Conservation (phyloP, 2,329 filamentous ascomycete genomes). For the Diaporthe ampelina region DNA sequence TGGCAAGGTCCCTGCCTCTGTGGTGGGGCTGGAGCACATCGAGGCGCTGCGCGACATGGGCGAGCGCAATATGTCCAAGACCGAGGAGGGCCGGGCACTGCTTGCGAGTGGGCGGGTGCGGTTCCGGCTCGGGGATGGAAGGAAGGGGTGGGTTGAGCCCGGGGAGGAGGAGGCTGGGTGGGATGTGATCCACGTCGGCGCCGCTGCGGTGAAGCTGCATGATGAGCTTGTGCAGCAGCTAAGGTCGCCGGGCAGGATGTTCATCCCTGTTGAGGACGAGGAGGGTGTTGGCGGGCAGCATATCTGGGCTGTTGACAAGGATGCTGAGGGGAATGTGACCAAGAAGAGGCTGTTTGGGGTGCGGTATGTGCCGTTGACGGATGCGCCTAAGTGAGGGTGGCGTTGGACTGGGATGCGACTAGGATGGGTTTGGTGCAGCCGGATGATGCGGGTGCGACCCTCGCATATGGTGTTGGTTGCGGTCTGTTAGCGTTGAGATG, state of each 20-base stretch:
- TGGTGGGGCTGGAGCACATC: conserved; percentile 85
- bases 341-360: conserved; percentile 78
- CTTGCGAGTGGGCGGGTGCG: conserved; percentile 75
- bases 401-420: background rate
- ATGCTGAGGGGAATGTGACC: conserved; percentile 71
- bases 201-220: conserved; percentile 83
- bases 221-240: conserved; percentile 81
- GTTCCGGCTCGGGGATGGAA: conserved; percentile 83
- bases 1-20: conserved; percentile 53
- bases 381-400: conserved; percentile 63
- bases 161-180: conserved; percentile 68
- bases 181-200: conserved; percentile 96
- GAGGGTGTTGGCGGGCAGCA: conserved; percentile 66
- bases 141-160: conserved; percentile 72
- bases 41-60: conserved; percentile 72
- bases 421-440: background rate
- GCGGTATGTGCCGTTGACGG: conserved; percentile 82
- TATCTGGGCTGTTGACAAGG: conserved; percentile 83
- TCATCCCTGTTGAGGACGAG: conserved; percentile 80
- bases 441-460: background rate
- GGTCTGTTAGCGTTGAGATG: background rate
- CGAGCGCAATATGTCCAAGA: conserved; percentile 75
- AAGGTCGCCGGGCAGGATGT: conserved; percentile 82
- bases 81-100: conserved; percentile 68
- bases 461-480: no score